Evolutionary conservation across 78 protist genomes (phyloP), one percentile per base, ranked within the genome.

Genomic region (Dictyostelium firmibasis): DNA sequence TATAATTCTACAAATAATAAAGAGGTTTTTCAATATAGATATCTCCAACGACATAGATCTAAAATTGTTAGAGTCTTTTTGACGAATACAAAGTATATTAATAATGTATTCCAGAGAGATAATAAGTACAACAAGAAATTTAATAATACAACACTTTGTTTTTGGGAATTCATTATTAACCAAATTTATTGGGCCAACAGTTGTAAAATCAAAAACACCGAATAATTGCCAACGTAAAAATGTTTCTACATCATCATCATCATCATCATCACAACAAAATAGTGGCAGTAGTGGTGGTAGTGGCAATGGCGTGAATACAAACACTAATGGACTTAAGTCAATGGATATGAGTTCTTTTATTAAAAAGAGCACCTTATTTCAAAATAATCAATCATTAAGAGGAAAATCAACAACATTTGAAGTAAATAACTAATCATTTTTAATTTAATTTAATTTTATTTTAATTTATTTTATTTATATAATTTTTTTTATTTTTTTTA

Each of bases 31-130:
- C 9, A 41, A 38, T 38, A 38, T 38, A 38, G 43, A 38, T 38
- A 38, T 38, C 43, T 38, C 43, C 43, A 4, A 38, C 43, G 4
- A 38, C 43, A 38, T 38, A 38, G 4, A 44, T 10, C 7, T 44
- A 4, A 44, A 44, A 0, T 20, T 64, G 2, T 44, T 44, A 44
- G 7, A 44, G n/a, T n/a, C n/a, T n/a, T n/a, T n/a, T n/a, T n/a
- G n/a, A n/a, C n/a, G n/a, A n/a, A n/a, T n/a, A n/a, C n/a, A n/a
- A n/a, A n/a, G n/a, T 50, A 10, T 50, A 10, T 50, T 50, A 14
- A 50, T 5, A 76, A 89, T 89, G 94, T 25, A 79, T 20, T 89
- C 94, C 16, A 89, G 94, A 81, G 94, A 89, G 74, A 27, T 89
- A 27, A 70, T 89, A 18, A n/a, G 33, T 27, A 38, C 87, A 13